Evolutionary conservation across 2,329 filamentous ascomycete genomes (phyloP).

Genomic region (Pseudocercospora eumusae): DNA sequence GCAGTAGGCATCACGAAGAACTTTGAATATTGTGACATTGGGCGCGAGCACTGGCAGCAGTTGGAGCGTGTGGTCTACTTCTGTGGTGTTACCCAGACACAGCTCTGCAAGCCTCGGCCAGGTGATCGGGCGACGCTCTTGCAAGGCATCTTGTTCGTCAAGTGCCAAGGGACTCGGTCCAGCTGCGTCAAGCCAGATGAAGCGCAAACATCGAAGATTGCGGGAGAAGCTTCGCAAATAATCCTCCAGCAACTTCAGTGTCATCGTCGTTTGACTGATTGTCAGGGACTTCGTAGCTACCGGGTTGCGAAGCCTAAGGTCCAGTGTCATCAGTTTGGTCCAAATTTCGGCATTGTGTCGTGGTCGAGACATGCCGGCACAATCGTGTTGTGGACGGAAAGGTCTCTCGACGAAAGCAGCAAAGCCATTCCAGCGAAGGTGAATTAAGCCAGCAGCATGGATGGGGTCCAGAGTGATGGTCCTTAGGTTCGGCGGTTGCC

Average conservation of each 20-base stretch:
- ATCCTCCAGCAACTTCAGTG: constrained; percentile 36
- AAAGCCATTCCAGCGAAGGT: constrained; percentile 38
- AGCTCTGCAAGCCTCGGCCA: constrained; percentile 33
- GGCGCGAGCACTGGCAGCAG: background rate
- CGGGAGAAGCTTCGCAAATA: constrained; percentile 37
- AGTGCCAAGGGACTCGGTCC: constrained; percentile 38
- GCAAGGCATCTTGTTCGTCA: constrained; percentile 25
- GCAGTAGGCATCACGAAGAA: background rate
- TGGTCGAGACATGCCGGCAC: background rate
- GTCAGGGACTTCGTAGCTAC: constrained; percentile 21
- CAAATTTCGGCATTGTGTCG: constrained; percentile 25
- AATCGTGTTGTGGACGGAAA: constrained; percentile 7
- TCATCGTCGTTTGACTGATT: constrained; percentile 31
- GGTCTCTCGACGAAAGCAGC: constrained; percentile 29
- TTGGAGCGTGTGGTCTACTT: background rate
- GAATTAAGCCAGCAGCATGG: constrained; percentile 38
- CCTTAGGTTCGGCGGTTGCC: constrained; percentile 25
- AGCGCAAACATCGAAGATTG: constrained; percentile 33
- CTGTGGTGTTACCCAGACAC: constrained; percentile 31
- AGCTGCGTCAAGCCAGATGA: constrained; percentile 36
- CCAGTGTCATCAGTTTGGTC: constrained; percentile 33
- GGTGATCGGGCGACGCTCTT: constrained; percentile 18
- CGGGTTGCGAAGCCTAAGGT: constrained; percentile 36
- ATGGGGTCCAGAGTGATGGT: constrained; percentile 32
- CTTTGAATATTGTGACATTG: constrained; percentile 8